A percentile compares a stretch with the other conserved stretches of the same genome.
Conservation (phyloP, 192 early-diverging fungal species). For the Coemansia javaensis region DNA sequence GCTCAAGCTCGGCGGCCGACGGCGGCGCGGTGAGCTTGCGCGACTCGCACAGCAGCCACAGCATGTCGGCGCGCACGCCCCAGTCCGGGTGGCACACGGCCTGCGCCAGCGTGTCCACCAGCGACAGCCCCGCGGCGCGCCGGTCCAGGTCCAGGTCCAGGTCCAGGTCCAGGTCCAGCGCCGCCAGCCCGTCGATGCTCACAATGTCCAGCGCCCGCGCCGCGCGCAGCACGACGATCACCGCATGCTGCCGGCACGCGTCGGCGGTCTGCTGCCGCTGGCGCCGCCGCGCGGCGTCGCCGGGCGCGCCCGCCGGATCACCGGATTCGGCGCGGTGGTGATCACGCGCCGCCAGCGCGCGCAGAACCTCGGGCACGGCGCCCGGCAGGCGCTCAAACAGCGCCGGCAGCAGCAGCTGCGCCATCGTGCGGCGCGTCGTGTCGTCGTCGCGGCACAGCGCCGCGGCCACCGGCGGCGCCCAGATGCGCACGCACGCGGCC, state of each 20-base stretch:
- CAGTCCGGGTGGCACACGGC: conserved; percentile 69
- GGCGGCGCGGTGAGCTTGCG: conserved; percentile 61
- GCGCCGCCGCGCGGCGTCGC: conserved; percentile 8
- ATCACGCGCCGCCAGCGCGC: conserved; percentile 3
- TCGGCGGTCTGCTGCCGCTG: conserved; percentile 22
- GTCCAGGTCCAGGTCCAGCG: conserved; percentile 5
- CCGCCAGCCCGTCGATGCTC: conserved; percentile 19
- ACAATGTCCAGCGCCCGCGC: conserved; percentile 37
- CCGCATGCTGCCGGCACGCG: conserved; percentile 38
- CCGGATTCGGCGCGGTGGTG: background rate
- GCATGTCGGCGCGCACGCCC: conserved; percentile 69
- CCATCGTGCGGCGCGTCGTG: conserved; percentile 38
- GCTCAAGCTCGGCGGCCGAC: conserved; percentile 55
- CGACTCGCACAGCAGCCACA: conserved; percentile 79
- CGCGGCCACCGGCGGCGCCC: conserved; percentile 17
- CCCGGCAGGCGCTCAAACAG: conserved; percentile 21
- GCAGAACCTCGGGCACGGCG: conserved; percentile 17
- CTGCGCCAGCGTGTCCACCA: conserved; percentile 48
- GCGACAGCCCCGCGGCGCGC: background rate
- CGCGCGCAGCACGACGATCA: conserved; percentile 41
- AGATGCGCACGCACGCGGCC: conserved; percentile 16
- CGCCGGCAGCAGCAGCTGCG: conserved; percentile 26
- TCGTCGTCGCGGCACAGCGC: conserved; percentile 45
- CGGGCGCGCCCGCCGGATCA: too few species aligned
- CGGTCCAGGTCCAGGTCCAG: background rate